Evolutionary conservation across 1,284 basidiomycete species (phyloP).

Genomic region (Phylloporus sp.): DNA sequence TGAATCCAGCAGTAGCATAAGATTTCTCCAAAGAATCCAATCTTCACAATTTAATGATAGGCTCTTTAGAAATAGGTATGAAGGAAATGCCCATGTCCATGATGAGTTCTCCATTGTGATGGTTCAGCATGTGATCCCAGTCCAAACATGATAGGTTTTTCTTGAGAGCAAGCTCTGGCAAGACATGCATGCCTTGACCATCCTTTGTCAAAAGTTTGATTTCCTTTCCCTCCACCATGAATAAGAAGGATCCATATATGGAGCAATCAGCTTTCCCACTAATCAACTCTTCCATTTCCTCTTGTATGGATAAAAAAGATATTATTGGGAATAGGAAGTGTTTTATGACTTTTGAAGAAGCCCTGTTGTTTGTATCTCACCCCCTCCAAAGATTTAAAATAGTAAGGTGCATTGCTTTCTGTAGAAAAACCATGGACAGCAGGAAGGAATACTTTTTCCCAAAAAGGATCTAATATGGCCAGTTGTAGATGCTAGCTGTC

Average conservation of each 20-base stretch:
- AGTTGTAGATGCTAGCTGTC: too few relatives aligned
- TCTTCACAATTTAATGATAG: background rate
- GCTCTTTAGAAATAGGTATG: background rate
- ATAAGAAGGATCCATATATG: background rate
- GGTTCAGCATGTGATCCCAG: conserved; percentile 19
- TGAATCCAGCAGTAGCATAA: conserved; percentile 9
- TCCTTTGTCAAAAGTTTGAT: conserved; percentile 18
- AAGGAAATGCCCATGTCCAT: conserved; percentile 1
- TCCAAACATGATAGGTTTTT: background rate
- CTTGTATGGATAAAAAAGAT: too few relatives aligned
- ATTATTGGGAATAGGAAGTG: too few relatives aligned
- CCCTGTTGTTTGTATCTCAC: background rate
- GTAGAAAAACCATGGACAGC: background rate
- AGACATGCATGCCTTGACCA: too few relatives aligned
- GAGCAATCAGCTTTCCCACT: background rate
- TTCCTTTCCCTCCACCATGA: conserved; percentile 1
- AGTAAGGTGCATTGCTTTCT: too few relatives aligned
- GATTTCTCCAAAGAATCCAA: conserved; percentile 14
- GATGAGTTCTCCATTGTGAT: conserved; percentile 12
- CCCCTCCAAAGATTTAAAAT: background rate
- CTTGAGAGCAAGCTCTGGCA: background rate
- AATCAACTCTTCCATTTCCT: too few relatives aligned
- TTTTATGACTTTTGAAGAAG: too few relatives aligned
- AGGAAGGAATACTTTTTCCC: background rate
- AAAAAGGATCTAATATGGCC: conserved; percentile 1